Conservation (phyloP, 768 basidiomycete species). For the Trametes elegans region DNA sequence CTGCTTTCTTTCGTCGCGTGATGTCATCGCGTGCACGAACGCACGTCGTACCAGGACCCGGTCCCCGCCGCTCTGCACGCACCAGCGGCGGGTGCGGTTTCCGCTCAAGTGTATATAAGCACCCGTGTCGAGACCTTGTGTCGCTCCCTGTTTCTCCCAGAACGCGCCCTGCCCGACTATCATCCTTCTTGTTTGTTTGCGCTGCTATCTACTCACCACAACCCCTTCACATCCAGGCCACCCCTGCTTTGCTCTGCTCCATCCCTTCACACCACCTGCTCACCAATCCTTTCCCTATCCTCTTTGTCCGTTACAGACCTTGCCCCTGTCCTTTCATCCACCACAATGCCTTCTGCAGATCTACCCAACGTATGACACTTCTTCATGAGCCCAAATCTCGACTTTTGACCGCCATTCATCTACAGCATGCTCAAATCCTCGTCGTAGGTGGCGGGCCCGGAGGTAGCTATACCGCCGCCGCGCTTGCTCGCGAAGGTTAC, state of each 20-base stretch:
- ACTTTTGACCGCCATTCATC: not conserved
- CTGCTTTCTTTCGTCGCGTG: not conserved
- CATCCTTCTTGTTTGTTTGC: constrained; percentile 1
- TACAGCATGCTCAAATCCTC: constrained; percentile 36
- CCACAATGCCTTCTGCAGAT: constrained; percentile 13
- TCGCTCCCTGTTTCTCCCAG: not conserved
- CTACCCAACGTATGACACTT: constrained; percentile 8
- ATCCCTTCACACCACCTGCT: too few species aligned
- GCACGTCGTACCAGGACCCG: not conserved
- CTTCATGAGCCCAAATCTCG: too few species aligned
- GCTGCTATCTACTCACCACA: not conserved
- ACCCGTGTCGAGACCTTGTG: not conserved
- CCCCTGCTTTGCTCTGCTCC: not conserved
- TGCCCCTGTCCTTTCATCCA: not conserved
- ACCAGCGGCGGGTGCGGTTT: too few species aligned
- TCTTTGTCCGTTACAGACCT: not conserved
- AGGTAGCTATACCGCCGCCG: constrained; percentile 54
- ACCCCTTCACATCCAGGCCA: not conserved
- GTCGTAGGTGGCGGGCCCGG: constrained; percentile 62
- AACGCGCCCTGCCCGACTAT: not conserved
- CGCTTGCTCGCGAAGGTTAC: constrained; percentile 55
- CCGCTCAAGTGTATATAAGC: too few species aligned
- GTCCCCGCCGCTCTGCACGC: too few species aligned
- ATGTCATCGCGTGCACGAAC: not conserved
- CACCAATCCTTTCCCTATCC: not conserved